These are phyloP conservation scores for Orbilia ellipsospora DNA, from an alignment of 2,329 filamentous ascomycete genomes.

Conservation along the genomic window DNA sequence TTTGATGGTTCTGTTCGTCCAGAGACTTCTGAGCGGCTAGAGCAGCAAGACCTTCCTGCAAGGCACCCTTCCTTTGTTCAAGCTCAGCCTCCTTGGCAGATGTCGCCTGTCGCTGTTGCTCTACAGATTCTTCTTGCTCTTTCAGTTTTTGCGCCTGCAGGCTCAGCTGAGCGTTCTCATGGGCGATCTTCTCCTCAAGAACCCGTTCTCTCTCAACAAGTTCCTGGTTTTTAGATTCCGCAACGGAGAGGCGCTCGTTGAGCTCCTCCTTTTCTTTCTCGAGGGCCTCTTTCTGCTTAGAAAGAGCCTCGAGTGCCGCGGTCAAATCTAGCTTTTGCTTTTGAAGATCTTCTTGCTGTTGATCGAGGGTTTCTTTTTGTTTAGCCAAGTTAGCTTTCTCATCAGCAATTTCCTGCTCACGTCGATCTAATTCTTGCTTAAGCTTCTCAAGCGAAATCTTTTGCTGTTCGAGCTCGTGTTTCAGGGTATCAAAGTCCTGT, in stretches of 20 bases:
- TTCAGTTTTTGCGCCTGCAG: conserved; percentile 12
- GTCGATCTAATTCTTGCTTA: conserved; percentile 26
- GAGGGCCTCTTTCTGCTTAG: conserved; percentile 3
- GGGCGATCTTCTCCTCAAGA: conserved; percentile 26
- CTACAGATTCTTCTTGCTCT: conserved; percentile 1
- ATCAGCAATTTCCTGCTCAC: conserved; percentile 7
- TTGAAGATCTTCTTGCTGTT: conserved; percentile 25
- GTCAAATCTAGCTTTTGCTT: conserved; percentile 12
- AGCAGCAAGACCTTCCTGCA: conserved; percentile 1
- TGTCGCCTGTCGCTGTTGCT: conserved; percentile 10
- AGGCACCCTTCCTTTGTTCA: background rate
- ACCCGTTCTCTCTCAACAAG: conserved; percentile 15
- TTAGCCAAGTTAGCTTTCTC: conserved; percentile 17
- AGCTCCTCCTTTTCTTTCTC: conserved; percentile 19
- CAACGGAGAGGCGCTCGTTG: conserved; percentile 1
- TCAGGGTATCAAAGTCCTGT: conserved; percentile 4
- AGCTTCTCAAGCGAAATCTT: conserved; percentile 5
- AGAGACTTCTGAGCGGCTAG: conserved; percentile 12
- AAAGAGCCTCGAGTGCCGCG: background rate
- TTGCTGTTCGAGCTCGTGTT: conserved; percentile 21
- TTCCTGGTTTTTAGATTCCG: conserved; percentile 23
- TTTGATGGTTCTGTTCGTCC: conserved; percentile 12
- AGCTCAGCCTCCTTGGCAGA: conserved; percentile 26
- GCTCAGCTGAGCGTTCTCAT: conserved; percentile 21
- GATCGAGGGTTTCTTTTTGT: conserved; percentile 8